Percentiles rank a stretch among this genome's conserved stretches.
Evolutionary conservation across 305 asterid species (phyloP).

Genomic region (Fraxinus floribunda): DNA sequence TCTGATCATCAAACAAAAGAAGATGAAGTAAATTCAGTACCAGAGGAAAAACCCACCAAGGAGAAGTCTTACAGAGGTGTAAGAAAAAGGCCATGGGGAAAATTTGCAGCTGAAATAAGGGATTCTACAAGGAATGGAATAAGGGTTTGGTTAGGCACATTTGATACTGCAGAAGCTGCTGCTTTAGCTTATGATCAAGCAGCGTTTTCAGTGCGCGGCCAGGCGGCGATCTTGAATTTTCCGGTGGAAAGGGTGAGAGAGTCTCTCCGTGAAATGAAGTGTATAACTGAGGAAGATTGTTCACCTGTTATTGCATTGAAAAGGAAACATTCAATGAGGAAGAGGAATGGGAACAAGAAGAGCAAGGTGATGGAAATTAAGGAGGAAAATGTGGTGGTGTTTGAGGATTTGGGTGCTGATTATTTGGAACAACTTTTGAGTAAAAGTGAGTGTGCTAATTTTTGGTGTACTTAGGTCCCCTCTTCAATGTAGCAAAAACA

Average conservation of each 20-base stretch:
- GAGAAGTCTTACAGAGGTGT: constrained; percentile 50
- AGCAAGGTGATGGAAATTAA: constrained; percentile 16
- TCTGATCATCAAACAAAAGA: neutral
- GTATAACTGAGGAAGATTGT: constrained; percentile 32
- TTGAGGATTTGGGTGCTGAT: constrained; percentile 59
- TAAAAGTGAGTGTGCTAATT: constrained; percentile 15
- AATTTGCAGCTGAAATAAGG: constrained; percentile 62
- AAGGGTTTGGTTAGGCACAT: constrained; percentile 73
- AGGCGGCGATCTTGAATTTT: constrained; percentile 48
- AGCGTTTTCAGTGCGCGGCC: constrained; percentile 51
- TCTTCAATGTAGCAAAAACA: neutral
- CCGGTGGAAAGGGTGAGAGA: constrained; percentile 53
- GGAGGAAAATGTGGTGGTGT: constrained; percentile 42
- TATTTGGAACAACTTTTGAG: constrained; percentile 50
- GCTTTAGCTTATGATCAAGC: constrained; percentile 77
- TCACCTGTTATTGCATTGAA: constrained; percentile 53
- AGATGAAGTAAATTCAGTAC: constrained; percentile 27
- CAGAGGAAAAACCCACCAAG: constrained; percentile 2
- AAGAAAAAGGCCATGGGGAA: constrained; percentile 62
- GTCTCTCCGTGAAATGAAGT: constrained; percentile 40
- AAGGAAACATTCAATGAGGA: constrained; percentile 43
- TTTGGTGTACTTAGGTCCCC: neutral
- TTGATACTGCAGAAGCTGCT: constrained; percentile 59
- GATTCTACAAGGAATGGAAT: constrained; percentile 66
- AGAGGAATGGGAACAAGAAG: constrained; percentile 27